Conservation (phyloP, 2,329 filamentous ascomycete species). For the Ascomycota sp. region DNA sequence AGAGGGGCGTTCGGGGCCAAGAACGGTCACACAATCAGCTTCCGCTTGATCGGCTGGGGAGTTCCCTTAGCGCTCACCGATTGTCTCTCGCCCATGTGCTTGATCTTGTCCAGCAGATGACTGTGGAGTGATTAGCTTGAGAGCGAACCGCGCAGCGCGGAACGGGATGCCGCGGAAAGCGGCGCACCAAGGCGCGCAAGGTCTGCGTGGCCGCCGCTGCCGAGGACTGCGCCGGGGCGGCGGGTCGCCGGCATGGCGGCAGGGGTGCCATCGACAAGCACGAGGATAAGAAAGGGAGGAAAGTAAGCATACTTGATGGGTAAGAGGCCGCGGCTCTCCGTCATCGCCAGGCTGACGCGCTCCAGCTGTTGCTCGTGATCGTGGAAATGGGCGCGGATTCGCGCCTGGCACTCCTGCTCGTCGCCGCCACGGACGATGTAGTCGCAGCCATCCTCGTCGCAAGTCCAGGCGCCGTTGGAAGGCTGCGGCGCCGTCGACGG, state of each 20-base stretch:
- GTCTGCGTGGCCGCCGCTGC: too few relatives aligned
- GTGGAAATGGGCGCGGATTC: slow-evolving; percentile 39
- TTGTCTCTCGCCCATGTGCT: slow-evolving; percentile 19
- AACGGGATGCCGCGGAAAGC: too few relatives aligned
- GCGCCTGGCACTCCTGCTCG: slow-evolving; percentile 28
- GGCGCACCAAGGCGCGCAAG: too few relatives aligned
- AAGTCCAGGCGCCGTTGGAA: slow-evolving; percentile 44
- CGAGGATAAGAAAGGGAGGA: slow-evolving; percentile 13
- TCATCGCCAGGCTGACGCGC: slow-evolving; percentile 30
- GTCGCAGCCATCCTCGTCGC: slow-evolving; percentile 40
- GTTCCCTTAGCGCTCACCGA: slow-evolving; percentile 9
- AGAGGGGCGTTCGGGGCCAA: neutral
- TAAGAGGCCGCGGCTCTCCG: slow-evolving; percentile 33
- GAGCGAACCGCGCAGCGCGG: too few relatives aligned
- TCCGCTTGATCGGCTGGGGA: slow-evolving; percentile 25
- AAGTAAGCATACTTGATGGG: slow-evolving; percentile 33
- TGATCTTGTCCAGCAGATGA: slow-evolving; percentile 35
- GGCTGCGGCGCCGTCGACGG: slow-evolving; percentile 29
- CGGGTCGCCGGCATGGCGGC: too few relatives aligned
- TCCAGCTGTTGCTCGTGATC: slow-evolving; percentile 36
- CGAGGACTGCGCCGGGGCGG: too few relatives aligned
- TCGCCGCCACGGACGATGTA: slow-evolving; percentile 44
- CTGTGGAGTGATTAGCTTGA: slow-evolving; percentile 16
- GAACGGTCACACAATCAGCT: slow-evolving; percentile 15
- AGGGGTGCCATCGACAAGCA: slow-evolving; percentile 7